These are phyloP conservation scores for Nannochloris sp. DNA, from an alignment of 139 green algal genomes.

Conservation along the genomic window DNA sequence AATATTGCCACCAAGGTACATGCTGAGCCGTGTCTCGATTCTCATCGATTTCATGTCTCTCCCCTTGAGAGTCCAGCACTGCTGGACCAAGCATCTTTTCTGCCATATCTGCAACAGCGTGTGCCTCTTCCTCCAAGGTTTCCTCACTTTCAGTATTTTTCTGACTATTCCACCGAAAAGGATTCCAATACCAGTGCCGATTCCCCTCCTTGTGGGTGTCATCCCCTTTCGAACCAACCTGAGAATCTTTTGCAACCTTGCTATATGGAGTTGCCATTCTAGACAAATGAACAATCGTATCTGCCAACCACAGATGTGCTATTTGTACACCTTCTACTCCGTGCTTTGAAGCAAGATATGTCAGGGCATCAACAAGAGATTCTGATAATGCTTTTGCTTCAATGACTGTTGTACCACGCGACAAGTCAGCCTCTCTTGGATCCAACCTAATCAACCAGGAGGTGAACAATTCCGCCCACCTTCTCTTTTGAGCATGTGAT, in stretches of 20 bases:
- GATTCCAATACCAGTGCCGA: no score
- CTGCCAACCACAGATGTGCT: conserved; percentile 54
- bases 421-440: conserved; percentile 20
- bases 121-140: no score
- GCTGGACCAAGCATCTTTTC: conserved; percentile 4
- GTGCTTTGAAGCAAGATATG: conserved; percentile 30
- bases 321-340: conserved; percentile 43
- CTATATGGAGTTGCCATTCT: conserved; percentile 15
- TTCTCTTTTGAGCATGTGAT: not conserved
- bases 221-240: not conserved
- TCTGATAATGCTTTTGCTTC: conserved; percentile 3
- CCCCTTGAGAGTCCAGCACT: conserved; percentile 7
- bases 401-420: conserved; percentile 11
- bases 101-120: no score
- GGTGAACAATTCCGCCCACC: not conserved
- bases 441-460: conserved; percentile 1
- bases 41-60: not conserved
- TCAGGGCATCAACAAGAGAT: not conserved
- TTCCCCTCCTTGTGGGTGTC: no score
- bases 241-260: not conserved
- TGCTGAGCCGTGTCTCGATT: no score
- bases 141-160: no score
- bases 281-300: conserved; percentile 50
- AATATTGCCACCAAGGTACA: no score
- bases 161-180: no score